These are phyloP conservation scores for Huntiella savannae DNA, from an alignment of 2,329 filamentous ascomycete species.

Conservation along the genomic window DNA sequence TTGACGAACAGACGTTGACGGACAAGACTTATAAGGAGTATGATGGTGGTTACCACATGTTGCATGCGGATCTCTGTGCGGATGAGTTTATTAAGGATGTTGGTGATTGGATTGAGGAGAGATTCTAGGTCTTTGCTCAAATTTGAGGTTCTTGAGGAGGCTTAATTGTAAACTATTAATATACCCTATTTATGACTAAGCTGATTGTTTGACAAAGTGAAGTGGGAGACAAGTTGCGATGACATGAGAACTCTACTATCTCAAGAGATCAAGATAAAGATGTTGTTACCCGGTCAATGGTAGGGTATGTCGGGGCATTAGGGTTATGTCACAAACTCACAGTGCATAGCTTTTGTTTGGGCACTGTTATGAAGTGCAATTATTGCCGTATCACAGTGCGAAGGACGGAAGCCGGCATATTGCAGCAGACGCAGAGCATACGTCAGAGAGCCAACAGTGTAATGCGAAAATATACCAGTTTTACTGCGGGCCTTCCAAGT, in stretches of 20 bases:
- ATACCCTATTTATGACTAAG: not conserved
- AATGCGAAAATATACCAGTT: too few relatives aligned
- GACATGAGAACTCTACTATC: too few relatives aligned
- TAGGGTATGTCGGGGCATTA: not conserved
- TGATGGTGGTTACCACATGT: conserved; percentile 60
- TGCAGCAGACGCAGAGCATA: too few relatives aligned
- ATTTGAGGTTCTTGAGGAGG: conserved; percentile 15
- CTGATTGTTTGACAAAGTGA: not conserved
- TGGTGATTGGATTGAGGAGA: conserved; percentile 43
- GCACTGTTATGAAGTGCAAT: too few relatives aligned
- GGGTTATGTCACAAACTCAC: not conserved
- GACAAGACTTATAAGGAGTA: conserved; percentile 59
- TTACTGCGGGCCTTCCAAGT: too few relatives aligned
- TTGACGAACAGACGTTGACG: conserved; percentile 35
- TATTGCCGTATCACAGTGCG: too few relatives aligned
- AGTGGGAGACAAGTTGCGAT: not conserved
- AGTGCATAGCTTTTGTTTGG: not conserved
- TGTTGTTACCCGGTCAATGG: too few relatives aligned
- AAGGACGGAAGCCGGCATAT: too few relatives aligned
- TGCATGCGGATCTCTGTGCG: conserved; percentile 40
- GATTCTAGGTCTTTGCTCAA: conserved; percentile 19
- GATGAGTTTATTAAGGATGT: conserved; percentile 40
- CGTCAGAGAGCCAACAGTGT: too few relatives aligned
- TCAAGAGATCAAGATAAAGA: too few relatives aligned
- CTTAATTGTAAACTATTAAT: not conserved